Evolutionary conservation across 1,139 yeast species (phyloP), one percentile per base, ranked within the genome.

Genomic region (Saccharomycopsis phalli): DNA sequence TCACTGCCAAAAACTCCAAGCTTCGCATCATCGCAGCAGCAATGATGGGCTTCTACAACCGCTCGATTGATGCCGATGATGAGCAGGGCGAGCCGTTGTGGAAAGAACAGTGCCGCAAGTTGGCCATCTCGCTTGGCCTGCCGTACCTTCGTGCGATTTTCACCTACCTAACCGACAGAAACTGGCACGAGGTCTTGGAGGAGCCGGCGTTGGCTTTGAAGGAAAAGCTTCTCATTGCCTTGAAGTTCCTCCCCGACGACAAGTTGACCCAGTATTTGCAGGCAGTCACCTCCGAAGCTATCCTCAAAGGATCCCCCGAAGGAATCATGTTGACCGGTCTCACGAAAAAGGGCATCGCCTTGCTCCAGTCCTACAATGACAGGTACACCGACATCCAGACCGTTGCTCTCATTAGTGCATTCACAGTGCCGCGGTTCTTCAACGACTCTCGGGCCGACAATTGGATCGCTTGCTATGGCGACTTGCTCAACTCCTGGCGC

Each of bases 141-240:
- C 96, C 97, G 0, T 91, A 91, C 55, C 62, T 91, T 47, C 63
- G 96, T 31, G 95, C 94, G 0, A 83, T 88, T 2, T 91, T 91
- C 66, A 95, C 96, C 0, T 91, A 79, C 51, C 81, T 91, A 42
- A 87, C 96, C 0, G 96, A 91, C 54, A 83, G 86, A 40, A 94
- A 88, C 49, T 91, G 97, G 97, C 79, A 91, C 77, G 97, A 86
- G 55, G 95, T 91, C 2, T 66, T 91, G 43, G 95, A 87, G 55
- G 96, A 91, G 52, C 78, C 81, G 28, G 81, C 95, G 1, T 66
- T 91, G 36, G 95, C 98, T 0, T 63, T 91, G 35, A 67, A 93
- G 43, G 98, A 91, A 55, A 65, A 95, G 49, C 61, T 91, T 11
- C 96, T 96, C 0, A 88, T 91, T 31, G 96, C 97, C 0, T 63